Evolutionary conservation across 495 filamentous ascomycete species (phyloP), one percentile per base, ranked within the genome.

Genomic region (Tuber indicum): DNA sequence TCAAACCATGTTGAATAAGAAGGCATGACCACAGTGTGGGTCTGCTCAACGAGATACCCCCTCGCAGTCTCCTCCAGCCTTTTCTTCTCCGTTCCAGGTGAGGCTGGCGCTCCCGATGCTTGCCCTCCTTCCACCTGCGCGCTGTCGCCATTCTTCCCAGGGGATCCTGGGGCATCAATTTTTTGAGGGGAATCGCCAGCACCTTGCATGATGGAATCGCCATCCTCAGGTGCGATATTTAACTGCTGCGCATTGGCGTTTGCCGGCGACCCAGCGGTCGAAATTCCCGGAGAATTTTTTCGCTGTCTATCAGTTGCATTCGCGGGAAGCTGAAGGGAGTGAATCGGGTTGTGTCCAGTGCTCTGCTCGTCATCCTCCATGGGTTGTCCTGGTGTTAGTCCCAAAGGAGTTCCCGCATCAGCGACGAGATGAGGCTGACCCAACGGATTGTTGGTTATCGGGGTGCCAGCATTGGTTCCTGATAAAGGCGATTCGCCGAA

Each of bases 1-100:
- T 99, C 96, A 84, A 99, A 99, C 96, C 96, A 99, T 42, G 91
- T 92, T 78, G 93, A 95, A 83, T 98, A 99, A 82, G 93, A 97
- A 23, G 96, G 96, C 7, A 99, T 90, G 75, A 99, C 94, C 79
- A 98, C 97, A 69, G 93, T 88, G 84, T 97, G 94, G 74, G 93
- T 96, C 85, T 98, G 96, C 32, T 92, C 90, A 74, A 96, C 91
- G 42, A 99, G 90, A 83, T 98, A 96, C 79, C 93, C 90, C 62
- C 95, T 92, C 70, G 96, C 96, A 8, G 93, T 90, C 58, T 91
- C 88, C 86, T 97, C 95, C 75, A 94, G 85, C 8, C 89, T 90
- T n/a, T 93, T 89, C 86, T 96, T 97, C 62, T 83, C 82, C 19
- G 82, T 75, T 46, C 74, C 82, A 47, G 81, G 82, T 23, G 76